These are phyloP conservation scores for Lentinula guzmanii DNA, from an alignment of 768 basidiomycete genomes.

Conservation along the genomic window DNA sequence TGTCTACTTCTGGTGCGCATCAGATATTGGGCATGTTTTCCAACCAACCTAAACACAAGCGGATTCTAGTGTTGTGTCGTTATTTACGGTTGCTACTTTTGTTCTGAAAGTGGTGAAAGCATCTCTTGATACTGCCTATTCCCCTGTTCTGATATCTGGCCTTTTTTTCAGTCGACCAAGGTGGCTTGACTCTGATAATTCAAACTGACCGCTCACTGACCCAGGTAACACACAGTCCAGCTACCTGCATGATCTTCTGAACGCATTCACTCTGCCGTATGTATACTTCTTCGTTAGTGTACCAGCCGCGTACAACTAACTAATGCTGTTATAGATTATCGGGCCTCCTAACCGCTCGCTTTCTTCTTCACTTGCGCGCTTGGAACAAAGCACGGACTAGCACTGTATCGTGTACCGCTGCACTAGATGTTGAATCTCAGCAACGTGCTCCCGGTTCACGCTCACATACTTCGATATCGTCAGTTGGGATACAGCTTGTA, in stretches of 20 bases:
- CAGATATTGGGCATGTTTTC: background rate
- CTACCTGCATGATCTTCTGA: slow-evolving; percentile 5
- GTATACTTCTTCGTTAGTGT: background rate
- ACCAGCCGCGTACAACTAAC: background rate
- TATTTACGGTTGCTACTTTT: slow-evolving; percentile 1
- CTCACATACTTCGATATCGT: background rate
- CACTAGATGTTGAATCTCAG: background rate
- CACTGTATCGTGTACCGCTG: background rate
- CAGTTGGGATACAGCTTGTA: background rate
- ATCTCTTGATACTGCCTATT: background rate
- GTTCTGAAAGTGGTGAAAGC: slow-evolving; percentile 1
- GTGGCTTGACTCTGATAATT: background rate
- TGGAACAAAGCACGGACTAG: slow-evolving; percentile 10
- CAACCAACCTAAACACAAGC: background rate
- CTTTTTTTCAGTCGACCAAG: background rate
- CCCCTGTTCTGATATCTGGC: background rate
- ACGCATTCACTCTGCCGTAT: slow-evolving; percentile 7
- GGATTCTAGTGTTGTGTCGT: background rate
- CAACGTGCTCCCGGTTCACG: background rate
- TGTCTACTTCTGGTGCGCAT: background rate
- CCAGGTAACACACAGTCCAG: background rate
- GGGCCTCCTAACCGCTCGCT: slow-evolving; percentile 18
- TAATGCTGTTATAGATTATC: slow-evolving; percentile 9
- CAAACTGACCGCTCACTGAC: background rate
- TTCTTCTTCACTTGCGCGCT: slow-evolving; percentile 15